Evolutionary conservation across 768 basidiomycete genomes (phyloP).

Genomic region (Hemileccinum impolitum): DNA sequence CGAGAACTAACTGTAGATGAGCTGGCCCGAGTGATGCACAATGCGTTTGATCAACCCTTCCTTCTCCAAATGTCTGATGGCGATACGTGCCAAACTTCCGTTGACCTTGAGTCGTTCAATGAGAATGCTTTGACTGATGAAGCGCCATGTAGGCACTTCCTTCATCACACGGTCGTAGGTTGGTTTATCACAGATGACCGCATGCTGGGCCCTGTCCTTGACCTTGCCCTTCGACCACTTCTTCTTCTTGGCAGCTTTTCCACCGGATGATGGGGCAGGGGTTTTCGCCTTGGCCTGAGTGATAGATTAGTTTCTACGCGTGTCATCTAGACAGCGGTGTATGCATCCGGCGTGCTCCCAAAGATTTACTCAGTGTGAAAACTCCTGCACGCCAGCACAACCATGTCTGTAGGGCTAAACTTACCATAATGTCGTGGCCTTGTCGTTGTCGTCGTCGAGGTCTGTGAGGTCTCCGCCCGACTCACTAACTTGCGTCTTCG

Average conservation of each 20-base stretch:
- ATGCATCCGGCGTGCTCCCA: constrained; percentile 23
- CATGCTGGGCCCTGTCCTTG: constrained; percentile 99
- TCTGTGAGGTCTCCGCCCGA: constrained; percentile 8
- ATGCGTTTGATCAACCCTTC: constrained; percentile 94
- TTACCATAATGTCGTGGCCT: constrained; percentile 31
- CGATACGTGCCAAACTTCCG: constrained; percentile 88
- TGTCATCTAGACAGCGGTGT: constrained; percentile 16
- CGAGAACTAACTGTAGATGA: constrained; percentile 85
- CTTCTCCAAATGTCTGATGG: constrained; percentile 89
- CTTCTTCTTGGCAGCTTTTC: constrained; percentile 98
- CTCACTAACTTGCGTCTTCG: constrained; percentile 3
- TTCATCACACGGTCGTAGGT: constrained; percentile 94
- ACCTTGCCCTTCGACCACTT: constrained; percentile 99
- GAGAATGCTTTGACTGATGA: constrained; percentile 97
- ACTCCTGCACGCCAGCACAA: neutral
- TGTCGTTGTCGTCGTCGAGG: constrained; percentile 25
- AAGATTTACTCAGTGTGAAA: constrained; percentile 1
- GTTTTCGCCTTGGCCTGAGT: constrained; percentile 77
- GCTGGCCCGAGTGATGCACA: constrained; percentile 91
- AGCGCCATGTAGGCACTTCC: constrained; percentile 98
- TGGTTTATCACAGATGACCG: constrained; percentile 90
- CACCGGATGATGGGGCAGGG: constrained; percentile 60
- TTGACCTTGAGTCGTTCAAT: constrained; percentile 98
- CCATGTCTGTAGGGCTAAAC: constrained; percentile 1
- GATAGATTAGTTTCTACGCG: constrained; percentile 9